Evolutionary conservation across 2,329 filamentous ascomycete genomes (phyloP).

Genomic region (Rachicladosporium sp.): DNA sequence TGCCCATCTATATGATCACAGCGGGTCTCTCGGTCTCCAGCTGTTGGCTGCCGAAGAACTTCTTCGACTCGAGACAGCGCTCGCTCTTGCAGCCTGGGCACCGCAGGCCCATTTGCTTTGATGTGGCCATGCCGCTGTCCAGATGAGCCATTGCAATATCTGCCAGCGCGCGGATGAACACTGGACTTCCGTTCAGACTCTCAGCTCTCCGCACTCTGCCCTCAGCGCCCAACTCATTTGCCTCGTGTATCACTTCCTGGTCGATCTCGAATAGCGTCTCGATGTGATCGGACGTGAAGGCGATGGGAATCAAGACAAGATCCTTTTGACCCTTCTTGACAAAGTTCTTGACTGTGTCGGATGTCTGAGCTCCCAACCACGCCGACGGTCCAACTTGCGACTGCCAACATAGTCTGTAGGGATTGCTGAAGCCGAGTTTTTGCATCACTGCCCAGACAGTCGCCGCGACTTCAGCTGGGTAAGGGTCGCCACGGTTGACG

Average conservation of each 20-base stretch:
- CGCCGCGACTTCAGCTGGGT: constrained; percentile 87
- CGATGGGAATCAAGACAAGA: constrained; percentile 82
- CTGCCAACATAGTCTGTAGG: constrained; percentile 92
- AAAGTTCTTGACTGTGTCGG: constrained; percentile 75
- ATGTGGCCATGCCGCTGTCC: constrained; percentile 55
- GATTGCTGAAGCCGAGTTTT: constrained; percentile 73
- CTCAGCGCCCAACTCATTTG: constrained; percentile 55
- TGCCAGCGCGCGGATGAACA: constrained; percentile 83
- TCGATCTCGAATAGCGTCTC: constrained; percentile 94
- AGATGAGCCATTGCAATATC: constrained; percentile 77
- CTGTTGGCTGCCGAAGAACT: constrained; percentile 41
- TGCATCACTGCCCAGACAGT: constrained; percentile 97
- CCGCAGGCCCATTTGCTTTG: constrained; percentile 73
- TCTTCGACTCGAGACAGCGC: constrained; percentile 65
- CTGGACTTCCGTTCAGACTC: constrained; percentile 77
- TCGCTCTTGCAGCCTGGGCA: constrained; percentile 92
- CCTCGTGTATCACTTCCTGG: constrained; percentile 86
- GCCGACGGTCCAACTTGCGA: constrained; percentile 92
- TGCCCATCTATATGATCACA: no score
- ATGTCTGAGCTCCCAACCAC: constrained; percentile 91
- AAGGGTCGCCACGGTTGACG: constrained; percentile 90
- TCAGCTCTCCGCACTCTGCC: constrained; percentile 68
- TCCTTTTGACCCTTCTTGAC: constrained; percentile 86
- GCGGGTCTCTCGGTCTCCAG: no score
- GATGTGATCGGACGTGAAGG: constrained; percentile 98